Evolutionary conservation across 148 eudicot species (phyloP).

Genomic region (Cornus florida): DNA sequence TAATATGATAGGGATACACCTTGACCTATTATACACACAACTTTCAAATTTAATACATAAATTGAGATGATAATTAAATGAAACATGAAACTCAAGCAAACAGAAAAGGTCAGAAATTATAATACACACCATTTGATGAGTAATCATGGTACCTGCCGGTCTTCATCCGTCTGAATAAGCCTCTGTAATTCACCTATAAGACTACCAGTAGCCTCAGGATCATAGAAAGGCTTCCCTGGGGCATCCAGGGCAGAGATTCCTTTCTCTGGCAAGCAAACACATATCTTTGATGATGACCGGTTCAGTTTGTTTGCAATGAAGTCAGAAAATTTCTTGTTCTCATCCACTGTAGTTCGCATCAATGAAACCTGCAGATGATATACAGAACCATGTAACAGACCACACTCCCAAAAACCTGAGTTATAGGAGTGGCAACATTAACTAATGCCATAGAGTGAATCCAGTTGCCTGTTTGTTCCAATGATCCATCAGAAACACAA

Average conservation of each 20-base stretch:
- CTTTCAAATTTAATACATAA: background rate
- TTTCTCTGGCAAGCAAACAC: slow-evolving; percentile 85
- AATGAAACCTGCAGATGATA: slow-evolving; percentile 62
- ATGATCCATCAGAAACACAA: background rate
- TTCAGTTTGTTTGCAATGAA: slow-evolving; percentile 84
- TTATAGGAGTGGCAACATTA: background rate
- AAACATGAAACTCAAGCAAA: background rate
- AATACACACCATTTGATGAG: slow-evolving; percentile 7
- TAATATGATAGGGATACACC: slow-evolving; percentile 72
- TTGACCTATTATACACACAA: slow-evolving; percentile 47
- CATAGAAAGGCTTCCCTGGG: slow-evolving; percentile 79
- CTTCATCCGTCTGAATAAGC: slow-evolving; percentile 56
- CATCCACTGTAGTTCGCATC: slow-evolving; percentile 84
- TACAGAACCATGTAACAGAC: background rate
- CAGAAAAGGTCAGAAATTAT: background rate
- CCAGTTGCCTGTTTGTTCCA: slow-evolving; percentile 1
- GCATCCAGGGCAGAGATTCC: slow-evolving; percentile 95
- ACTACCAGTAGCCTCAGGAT: slow-evolving; percentile 74
- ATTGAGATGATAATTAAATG: background rate
- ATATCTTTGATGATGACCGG: slow-evolving; percentile 70
- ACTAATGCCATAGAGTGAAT: background rate
- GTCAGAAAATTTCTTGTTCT: slow-evolving; percentile 78
- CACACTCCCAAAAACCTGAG: slow-evolving; percentile 6
- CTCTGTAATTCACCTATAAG: slow-evolving; percentile 71
- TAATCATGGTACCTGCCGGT: slow-evolving; percentile 55